phyloP scores from a whole-genome alignment of 805 yeast genomes.

The Pichia exigua region DNA sequence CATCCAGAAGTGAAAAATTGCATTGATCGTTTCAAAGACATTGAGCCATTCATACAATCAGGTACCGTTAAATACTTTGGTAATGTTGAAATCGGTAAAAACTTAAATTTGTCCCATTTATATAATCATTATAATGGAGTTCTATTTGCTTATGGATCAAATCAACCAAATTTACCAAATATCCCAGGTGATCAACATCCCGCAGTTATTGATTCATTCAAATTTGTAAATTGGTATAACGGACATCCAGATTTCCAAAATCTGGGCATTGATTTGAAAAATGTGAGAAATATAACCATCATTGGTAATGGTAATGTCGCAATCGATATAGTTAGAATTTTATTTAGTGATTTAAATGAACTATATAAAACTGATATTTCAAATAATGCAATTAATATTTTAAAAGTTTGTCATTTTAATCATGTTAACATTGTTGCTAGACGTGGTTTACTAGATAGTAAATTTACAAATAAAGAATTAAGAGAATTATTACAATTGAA shows the following conservation, averaged over 20 bases:
- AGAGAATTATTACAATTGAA: slow-evolving; percentile 69
- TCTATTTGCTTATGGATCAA: slow-evolving; percentile 77
- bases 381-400: slow-evolving; percentile 44
- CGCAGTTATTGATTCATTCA: slow-evolving; percentile 73
- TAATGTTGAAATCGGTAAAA: slow-evolving; percentile 42
- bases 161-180: slow-evolving; percentile 36
- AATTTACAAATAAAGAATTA: slow-evolving; percentile 87
- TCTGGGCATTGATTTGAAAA: slow-evolving; percentile 49
- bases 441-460: slow-evolving; percentile 77
- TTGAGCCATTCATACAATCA: slow-evolving; percentile 13
- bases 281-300: slow-evolving; percentile 60
- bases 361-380: slow-evolving; percentile 72
- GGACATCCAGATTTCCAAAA: slow-evolving; percentile 62
- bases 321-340: slow-evolving; percentile 75
- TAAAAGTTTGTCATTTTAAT: slow-evolving; percentile 48
- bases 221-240: slow-evolving; percentile 95
- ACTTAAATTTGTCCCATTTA: slow-evolving; percentile 40
- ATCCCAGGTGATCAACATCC: slow-evolving; percentile 41
- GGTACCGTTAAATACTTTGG: slow-evolving; percentile 53
- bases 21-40: slow-evolving; percentile 61
- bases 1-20: slow-evolving; percentile 90
- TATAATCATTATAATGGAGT: slow-evolving; percentile 59
- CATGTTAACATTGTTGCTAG: slow-evolving; percentile 73
- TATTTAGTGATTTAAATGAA: slow-evolving; percentile 45
- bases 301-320: slow-evolving; percentile 99